Conservation (phyloP, 1,139 yeast genomes). For the Pichia sp. region DNA sequence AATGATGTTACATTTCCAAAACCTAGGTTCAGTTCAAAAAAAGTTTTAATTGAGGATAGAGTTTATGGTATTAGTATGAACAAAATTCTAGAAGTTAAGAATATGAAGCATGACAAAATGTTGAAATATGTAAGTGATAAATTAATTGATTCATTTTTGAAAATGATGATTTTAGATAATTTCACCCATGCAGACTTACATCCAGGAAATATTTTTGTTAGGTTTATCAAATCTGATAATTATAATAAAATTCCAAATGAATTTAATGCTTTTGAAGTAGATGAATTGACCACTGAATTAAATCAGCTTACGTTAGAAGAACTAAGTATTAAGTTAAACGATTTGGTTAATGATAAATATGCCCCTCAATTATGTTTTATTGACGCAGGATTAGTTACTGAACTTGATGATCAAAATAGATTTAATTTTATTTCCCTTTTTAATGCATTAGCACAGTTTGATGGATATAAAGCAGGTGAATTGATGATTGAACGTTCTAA, state of each 20-base stretch:
- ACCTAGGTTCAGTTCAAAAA: conserved; percentile 65
- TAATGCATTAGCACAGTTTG: conserved; percentile 83
- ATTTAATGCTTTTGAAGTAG: conserved; percentile 29
- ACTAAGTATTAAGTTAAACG: conserved; percentile 45
- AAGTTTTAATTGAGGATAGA: conserved; percentile 80
- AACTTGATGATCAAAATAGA: conserved; percentile 69
- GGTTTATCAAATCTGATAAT: conserved; percentile 36
- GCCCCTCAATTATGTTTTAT: conserved; percentile 86
- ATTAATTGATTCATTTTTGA: conserved; percentile 83
- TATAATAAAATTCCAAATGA: not conserved
- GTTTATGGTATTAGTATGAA: conserved; percentile 81
- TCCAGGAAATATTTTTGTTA: conserved; percentile 89
- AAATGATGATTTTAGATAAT: conserved; percentile 88
- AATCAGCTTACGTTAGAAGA: conserved; percentile 36
- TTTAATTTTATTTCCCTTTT: conserved; percentile 84
- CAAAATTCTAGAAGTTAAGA: conserved; percentile 43
- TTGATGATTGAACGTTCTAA: conserved; percentile 90
- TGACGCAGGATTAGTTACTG: conserved; percentile 92
- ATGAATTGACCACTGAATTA: conserved; percentile 43
- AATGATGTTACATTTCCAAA: conserved; percentile 75
- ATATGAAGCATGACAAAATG: conserved; percentile 42
- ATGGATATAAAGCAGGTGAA: conserved; percentile 93
- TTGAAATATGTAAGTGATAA: conserved; percentile 79
- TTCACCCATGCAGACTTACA: conserved; percentile 95
- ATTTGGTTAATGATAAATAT: conserved; percentile 55